Percentiles rank a stretch among this genome's conserved stretches.
Evolutionary conservation across 2,329 filamentous ascomycete species (phyloP).

Genomic region (Xylariales sp.): DNA sequence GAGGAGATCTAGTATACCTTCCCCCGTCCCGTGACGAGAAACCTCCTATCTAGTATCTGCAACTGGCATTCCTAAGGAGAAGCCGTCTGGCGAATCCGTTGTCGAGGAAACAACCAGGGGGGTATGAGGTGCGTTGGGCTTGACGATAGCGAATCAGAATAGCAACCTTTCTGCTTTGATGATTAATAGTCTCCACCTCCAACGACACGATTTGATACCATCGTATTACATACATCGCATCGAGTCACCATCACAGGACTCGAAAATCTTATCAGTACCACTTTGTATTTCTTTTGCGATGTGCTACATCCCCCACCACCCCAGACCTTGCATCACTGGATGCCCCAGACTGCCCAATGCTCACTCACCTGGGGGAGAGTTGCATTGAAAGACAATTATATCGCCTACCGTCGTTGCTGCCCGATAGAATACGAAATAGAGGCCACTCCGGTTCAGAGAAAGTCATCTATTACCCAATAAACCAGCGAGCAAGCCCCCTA

Average conservation of each 20-base stretch:
- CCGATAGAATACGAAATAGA: neutral
- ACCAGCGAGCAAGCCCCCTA: neutral
- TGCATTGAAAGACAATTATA: neutral
- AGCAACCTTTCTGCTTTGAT: neutral
- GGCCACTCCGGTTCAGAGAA: neutral
- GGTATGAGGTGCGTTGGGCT: neutral
- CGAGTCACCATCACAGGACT: neutral
- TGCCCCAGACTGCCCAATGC: neutral
- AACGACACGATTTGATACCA: slow-evolving; percentile 10
- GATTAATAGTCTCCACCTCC: slow-evolving; percentile 6
- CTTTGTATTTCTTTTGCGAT: neutral
- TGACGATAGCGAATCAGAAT: neutral
- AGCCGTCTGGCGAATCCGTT: neutral
- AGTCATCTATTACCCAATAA: neutral
- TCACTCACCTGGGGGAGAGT: too few species aligned
- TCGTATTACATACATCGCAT: neutral
- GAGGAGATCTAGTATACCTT: neutral
- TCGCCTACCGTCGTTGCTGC: neutral
- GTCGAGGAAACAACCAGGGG: neutral
- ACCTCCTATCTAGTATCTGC: neutral
- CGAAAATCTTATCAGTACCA: neutral
- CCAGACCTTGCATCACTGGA: neutral
- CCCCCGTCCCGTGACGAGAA: neutral
- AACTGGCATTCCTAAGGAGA: neutral
- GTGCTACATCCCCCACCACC: neutral